Conservation (phyloP, 140 eudicot genomes). For the Cichorium intybus region DNA sequence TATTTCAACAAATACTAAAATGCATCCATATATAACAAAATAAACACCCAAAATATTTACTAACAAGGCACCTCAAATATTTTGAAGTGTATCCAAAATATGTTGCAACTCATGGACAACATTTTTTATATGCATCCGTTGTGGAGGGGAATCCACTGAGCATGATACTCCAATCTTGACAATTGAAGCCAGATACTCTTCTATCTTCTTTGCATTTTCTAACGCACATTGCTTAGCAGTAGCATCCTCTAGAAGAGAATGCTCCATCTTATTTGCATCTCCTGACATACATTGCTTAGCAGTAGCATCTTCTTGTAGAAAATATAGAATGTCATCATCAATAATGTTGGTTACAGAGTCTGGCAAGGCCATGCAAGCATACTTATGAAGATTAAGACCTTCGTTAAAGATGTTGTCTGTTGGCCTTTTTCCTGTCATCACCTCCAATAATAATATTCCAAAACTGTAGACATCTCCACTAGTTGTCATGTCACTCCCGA, state of each 20-base stretch:
- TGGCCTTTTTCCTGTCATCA: slow-evolving; percentile 26
- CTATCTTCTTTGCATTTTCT: background rate
- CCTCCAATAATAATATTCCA: slow-evolving; percentile 26
- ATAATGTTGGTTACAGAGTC: background rate
- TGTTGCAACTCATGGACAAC: slow-evolving; percentile 5
- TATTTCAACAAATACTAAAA: no score
- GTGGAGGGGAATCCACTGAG: slow-evolving; percentile 15
- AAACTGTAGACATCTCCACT: slow-evolving; percentile 30
- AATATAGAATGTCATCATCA: slow-evolving; percentile 8
- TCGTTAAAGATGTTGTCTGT: slow-evolving; percentile 19
- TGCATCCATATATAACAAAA: background rate
- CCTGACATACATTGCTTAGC: no score
- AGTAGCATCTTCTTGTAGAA: background rate
- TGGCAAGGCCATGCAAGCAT: slow-evolving; percentile 1
- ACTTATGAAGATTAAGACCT: slow-evolving; percentile 22
- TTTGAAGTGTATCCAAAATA: background rate
- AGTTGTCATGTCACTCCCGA: slow-evolving; percentile 24
- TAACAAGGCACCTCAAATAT: background rate
- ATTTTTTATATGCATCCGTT: slow-evolving; percentile 5
- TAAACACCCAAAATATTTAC: no score
- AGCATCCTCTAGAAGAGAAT: no score
- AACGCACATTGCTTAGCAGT: background rate
- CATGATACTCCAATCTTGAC: no score
- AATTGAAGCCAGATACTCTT: slow-evolving; percentile 13
- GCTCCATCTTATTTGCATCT: no score